phyloP scores from a whole-genome alignment of 2,329 filamentous ascomycete genomes.

The Ophiostoma sp. region DNA sequence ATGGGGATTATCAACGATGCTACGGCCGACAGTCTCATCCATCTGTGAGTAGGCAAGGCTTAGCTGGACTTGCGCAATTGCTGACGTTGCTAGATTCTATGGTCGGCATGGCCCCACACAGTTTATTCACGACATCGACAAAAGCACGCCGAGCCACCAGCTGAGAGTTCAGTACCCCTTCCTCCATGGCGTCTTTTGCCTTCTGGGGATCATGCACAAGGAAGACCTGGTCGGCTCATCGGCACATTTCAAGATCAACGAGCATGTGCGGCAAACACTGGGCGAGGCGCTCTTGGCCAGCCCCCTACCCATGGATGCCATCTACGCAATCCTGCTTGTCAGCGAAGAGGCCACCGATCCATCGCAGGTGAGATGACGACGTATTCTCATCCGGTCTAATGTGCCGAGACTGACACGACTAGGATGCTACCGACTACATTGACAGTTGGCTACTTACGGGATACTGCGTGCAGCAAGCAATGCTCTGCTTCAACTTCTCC shows the following conservation, averaged over 20 bases:
- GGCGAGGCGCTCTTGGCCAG: slow-evolving; percentile 10
- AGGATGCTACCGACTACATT: slow-evolving; percentile 15
- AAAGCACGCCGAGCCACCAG: slow-evolving; percentile 3
- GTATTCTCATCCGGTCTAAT: background rate
- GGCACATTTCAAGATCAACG: slow-evolving; percentile 10
- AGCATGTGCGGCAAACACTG: slow-evolving; percentile 10
- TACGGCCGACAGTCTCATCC: slow-evolving; percentile 2
- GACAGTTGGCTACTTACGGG: slow-evolving; percentile 12
- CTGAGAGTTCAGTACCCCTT: slow-evolving; percentile 8
- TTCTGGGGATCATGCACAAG: slow-evolving; percentile 10
- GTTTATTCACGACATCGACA: slow-evolving; percentile 3
- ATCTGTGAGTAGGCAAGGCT: background rate
- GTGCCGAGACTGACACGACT: background rate
- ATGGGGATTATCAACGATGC: slow-evolving; percentile 9
- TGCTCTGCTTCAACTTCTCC: slow-evolving; percentile 14
- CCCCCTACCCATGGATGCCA: slow-evolving; percentile 3
- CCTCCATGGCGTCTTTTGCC: slow-evolving; percentile 5
- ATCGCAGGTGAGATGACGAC: background rate
- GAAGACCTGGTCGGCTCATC: slow-evolving; percentile 3
- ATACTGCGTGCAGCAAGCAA: slow-evolving; percentile 12
- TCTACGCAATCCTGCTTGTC: slow-evolving; percentile 9
- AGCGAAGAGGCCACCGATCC: slow-evolving; percentile 13
- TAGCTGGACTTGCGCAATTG: no score
- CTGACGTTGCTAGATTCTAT: background rate
- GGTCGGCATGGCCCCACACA: background rate